Percentiles rank a stretch among this genome's conserved stretches.
Evolutionary conservation across 106 monocot genomes (phyloP).

Genomic region (Xerophyta viscosa): DNA sequence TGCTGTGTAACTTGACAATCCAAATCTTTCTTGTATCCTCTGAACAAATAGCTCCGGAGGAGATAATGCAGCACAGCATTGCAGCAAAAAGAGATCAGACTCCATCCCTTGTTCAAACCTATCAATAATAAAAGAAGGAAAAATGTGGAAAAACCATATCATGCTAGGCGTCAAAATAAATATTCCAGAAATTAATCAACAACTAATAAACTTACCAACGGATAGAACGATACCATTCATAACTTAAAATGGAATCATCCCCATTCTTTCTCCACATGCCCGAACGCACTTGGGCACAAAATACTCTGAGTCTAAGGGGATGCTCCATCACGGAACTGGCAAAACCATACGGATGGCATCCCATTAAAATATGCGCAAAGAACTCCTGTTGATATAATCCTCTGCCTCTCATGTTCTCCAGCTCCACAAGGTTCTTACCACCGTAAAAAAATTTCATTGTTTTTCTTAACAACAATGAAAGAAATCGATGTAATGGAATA

Average conservation of each 20-base stretch:
- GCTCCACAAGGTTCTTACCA: slow-evolving; percentile 3
- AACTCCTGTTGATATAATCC: slow-evolving; percentile 21
- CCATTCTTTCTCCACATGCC: slow-evolving; percentile 99
- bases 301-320: slow-evolving; percentile 79
- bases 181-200: too few relatives aligned
- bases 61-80: slow-evolving; percentile 95
- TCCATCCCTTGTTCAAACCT: slow-evolving; percentile 80
- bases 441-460: slow-evolving; percentile 48
- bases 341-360: slow-evolving; percentile 63
- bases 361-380: slow-evolving; percentile 46
- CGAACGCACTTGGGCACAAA: slow-evolving; percentile 89
- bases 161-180: too few relatives aligned
- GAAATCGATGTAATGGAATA: slow-evolving; percentile 88
- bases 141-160: too few relatives aligned
- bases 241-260: slow-evolving; percentile 54
- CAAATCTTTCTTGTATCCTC: slow-evolving; percentile 90
- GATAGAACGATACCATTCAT: slow-evolving; percentile 59
- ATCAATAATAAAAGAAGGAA: slow-evolving; percentile 6
- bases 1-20: slow-evolving; percentile 53
- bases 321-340: slow-evolving; percentile 82
- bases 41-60: slow-evolving; percentile 79
- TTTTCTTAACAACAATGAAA: slow-evolving; percentile 54
- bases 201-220: slow-evolving; percentile 35
- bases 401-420: slow-evolving; percentile 8
- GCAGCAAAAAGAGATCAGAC: slow-evolving; percentile 86